These are phyloP conservation scores for Volvox africanus DNA, from an alignment of 139 green algal genomes.

Conservation along the genomic window DNA sequence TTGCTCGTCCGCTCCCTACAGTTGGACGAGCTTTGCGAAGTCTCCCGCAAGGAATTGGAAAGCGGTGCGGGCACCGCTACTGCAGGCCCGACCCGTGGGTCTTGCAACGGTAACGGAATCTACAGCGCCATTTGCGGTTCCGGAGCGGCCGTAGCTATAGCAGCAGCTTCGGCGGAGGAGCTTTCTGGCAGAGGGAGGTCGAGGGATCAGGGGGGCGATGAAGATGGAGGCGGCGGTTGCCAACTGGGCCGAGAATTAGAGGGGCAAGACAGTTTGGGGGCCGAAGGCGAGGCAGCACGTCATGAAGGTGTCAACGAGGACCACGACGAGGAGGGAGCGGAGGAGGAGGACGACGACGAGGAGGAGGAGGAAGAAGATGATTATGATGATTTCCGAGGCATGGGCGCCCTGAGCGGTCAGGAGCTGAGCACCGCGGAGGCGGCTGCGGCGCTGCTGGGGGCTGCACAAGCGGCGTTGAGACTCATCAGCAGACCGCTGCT, in stretches of 20 bases:
- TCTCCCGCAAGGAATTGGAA: background rate
- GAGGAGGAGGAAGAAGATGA: background rate
- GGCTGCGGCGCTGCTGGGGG: slow-evolving; percentile 27
- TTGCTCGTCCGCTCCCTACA: background rate
- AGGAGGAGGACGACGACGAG: background rate
- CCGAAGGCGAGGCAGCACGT: background rate
- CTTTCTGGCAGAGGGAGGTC: too few relatives aligned
- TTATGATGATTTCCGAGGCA: slow-evolving; percentile 33
- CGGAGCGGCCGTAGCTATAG: background rate
- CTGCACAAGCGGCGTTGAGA: background rate
- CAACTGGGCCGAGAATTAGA: background rate
- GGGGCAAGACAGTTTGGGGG: background rate
- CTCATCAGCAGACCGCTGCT: slow-evolving; percentile 38
- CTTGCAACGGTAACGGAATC: background rate
- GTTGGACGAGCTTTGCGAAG: slow-evolving; percentile 26
- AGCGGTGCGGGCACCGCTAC: background rate
- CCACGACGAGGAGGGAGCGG: background rate
- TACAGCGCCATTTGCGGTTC: background rate
- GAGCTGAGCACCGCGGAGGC: slow-evolving; percentile 7
- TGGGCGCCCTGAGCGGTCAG: slow-evolving; percentile 1
- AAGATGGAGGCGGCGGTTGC: background rate
- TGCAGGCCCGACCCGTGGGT: background rate
- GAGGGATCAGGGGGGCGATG: background rate
- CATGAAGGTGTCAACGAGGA: background rate
- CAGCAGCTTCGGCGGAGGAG: too few relatives aligned